Conservation (phyloP, 306 rosid genomes). For the Aeschynomene evenia region DNA sequence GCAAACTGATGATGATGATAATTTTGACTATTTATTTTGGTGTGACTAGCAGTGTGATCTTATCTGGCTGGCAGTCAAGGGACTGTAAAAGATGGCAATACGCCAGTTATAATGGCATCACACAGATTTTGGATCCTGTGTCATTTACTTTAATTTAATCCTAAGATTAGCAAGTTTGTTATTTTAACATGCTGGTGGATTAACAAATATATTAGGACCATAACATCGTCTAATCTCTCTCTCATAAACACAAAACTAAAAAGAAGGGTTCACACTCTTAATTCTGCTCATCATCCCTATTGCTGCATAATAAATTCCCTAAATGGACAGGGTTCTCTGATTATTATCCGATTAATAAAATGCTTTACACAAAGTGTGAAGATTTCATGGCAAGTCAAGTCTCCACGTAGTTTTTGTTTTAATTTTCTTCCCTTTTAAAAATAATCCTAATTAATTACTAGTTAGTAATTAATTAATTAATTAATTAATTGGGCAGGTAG, state of each 20-base stretch:
- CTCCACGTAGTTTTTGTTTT: not conserved
- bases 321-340: conserved; percentile 25
- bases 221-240: conserved; percentile 2
- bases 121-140: conserved; percentile 77
- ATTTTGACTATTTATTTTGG: conserved; percentile 30
- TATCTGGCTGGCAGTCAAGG: conserved; percentile 43
- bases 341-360: conserved; percentile 17
- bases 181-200: conserved; percentile 13
- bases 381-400: conserved; percentile 26
- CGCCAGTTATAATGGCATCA: conserved; percentile 44
- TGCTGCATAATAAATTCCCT: conserved; percentile 25
- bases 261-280: conserved; percentile 23
- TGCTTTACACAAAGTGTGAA: not conserved
- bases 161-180: not conserved
- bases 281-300: conserved; percentile 21
- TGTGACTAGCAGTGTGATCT: conserved; percentile 36
- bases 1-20: conserved; percentile 24
- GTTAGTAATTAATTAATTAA: too few species aligned
- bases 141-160: conserved; percentile 42
- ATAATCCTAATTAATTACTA: not conserved
- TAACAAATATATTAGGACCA: conserved; percentile 39
- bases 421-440: not conserved
- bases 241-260: too few species aligned
- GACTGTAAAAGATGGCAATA: conserved; percentile 37
- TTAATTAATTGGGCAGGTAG: too few species aligned